A percentile compares a stretch with the other conserved stretches of the same genome.
phyloP scores from a whole-genome alignment of 1,284 basidiomycete species.

The Polyporus tsugae region DNA sequence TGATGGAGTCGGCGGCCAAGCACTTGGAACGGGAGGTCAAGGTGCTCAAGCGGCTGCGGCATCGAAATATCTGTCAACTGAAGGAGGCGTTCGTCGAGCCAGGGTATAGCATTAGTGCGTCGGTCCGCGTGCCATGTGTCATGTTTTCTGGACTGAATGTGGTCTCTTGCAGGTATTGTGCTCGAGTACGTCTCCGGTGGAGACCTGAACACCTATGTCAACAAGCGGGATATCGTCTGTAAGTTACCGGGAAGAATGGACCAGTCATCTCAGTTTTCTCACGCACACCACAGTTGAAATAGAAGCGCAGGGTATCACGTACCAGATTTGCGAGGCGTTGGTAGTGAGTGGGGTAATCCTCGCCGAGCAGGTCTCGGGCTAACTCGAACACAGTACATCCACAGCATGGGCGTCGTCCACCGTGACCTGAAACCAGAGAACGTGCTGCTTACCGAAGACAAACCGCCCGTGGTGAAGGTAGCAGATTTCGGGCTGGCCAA shows the following conservation, averaged over 20 bases:
- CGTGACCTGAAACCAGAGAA: constrained; percentile 54
- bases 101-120: constrained; percentile 2
- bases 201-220: constrained; percentile 85
- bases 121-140: background rate
- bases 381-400: constrained; percentile 59
- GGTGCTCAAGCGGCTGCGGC: constrained; percentile 77
- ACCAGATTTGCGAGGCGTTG: constrained; percentile 75
- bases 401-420: constrained; percentile 77
- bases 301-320: constrained; percentile 62
- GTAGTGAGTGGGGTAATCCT: constrained; percentile 34
- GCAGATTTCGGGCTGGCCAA: constrained; percentile 94
- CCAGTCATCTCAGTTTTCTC: background rate
- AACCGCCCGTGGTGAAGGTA: constrained; percentile 75
- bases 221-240: constrained; percentile 45
- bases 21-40: constrained; percentile 76
- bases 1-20: constrained; percentile 7
- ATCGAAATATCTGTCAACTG: constrained; percentile 83
- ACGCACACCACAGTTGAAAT: background rate
- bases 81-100: constrained; percentile 54
- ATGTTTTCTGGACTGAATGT: background rate
- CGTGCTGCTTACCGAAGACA: constrained; percentile 70
- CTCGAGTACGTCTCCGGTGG: constrained; percentile 86
- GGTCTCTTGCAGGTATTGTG: constrained; percentile 63
- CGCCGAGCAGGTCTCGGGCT: background rate
- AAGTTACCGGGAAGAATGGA: background rate